Evolutionary conservation across 495 filamentous ascomycete species (phyloP).

Genomic region (Lasiosphaeriaceae sp.): DNA sequence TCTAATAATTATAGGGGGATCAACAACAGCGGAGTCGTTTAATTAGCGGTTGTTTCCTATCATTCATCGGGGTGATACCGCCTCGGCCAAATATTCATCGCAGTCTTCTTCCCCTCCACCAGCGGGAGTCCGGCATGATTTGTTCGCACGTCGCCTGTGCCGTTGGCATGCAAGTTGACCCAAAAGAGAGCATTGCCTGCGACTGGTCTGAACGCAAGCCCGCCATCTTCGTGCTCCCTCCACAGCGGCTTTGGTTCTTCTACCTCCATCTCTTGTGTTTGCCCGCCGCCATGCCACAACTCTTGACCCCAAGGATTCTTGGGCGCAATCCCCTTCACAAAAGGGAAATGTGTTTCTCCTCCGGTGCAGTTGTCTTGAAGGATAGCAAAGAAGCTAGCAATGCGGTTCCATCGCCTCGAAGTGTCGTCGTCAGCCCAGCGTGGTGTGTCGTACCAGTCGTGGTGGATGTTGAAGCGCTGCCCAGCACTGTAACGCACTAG

Average conservation of each 20-base stretch:
- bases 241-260: constrained; percentile 26
- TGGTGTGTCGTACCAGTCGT: constrained; percentile 44
- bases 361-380: constrained; percentile 39
- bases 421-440: constrained; percentile 21
- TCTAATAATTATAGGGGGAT: too few species aligned
- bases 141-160: constrained; percentile 43
- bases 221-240: constrained; percentile 45
- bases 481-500: constrained; percentile 45
- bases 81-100: constrained; percentile 56
- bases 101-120: constrained; percentile 44
- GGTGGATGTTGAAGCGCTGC: constrained; percentile 44
- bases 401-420: constrained; percentile 37
- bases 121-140: constrained; percentile 50
- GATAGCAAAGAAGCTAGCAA: constrained; percentile 48
- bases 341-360: constrained; percentile 47
- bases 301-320: constrained; percentile 16
- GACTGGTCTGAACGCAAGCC: constrained; percentile 49
- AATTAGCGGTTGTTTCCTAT: background rate
- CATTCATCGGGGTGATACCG: constrained; percentile 27
- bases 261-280: constrained; percentile 2
- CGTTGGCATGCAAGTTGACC: constrained; percentile 47
- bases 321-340: constrained; percentile 26
- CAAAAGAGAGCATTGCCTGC: constrained; percentile 52
- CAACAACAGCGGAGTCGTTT: too few species aligned
- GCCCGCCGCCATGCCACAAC: constrained; percentile 18